Conservation (phyloP, 2,329 filamentous ascomycete species). For the Ascomycota sp. region DNA sequence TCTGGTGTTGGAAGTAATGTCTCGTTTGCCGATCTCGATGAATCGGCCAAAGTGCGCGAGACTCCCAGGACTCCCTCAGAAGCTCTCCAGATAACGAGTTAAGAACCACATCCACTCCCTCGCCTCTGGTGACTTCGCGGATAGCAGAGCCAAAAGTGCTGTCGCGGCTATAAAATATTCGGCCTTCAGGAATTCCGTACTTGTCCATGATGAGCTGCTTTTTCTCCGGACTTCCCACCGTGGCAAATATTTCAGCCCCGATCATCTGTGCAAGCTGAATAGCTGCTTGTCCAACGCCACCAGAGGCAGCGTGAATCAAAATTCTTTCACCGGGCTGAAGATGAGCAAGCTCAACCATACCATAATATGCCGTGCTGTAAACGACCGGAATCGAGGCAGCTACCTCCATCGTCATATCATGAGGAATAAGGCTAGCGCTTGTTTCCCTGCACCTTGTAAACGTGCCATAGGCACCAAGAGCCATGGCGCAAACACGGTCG, state of each 20-base stretch:
- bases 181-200: conserved; percentile 15
- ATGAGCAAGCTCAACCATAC: conserved; percentile 15
- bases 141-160: conserved; percentile 5
- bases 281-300: conserved; percentile 17
- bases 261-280: conserved; percentile 16
- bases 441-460: conserved; percentile 11
- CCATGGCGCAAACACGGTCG: conserved; percentile 45
- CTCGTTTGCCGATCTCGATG: conserved; percentile 20
- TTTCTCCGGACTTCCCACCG: conserved; percentile 15
- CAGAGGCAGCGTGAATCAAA: conserved; percentile 17
- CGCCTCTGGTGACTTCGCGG: conserved; percentile 14
- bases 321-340: conserved; percentile 16
- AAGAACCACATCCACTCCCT: conserved; percentile 49
- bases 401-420: conserved; percentile 13
- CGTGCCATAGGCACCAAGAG: conserved; percentile 12
- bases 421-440: conserved; percentile 16
- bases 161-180: conserved; percentile 9
- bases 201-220: conserved; percentile 14
- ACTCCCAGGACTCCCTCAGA: conserved; percentile 18
- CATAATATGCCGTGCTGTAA: conserved; percentile 18
- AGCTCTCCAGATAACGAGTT: conserved; percentile 21
- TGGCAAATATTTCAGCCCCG: conserved; percentile 20
- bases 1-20: conserved; percentile 16
- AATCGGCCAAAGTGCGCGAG: conserved; percentile 22
- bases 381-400: conserved; percentile 19